A percentile compares a stretch with the other conserved stretches of the same genome.
These are phyloP conservation scores for Bruguiera gymnorhiza DNA, from an alignment of 345 rosid genomes.

Conservation along the genomic window DNA sequence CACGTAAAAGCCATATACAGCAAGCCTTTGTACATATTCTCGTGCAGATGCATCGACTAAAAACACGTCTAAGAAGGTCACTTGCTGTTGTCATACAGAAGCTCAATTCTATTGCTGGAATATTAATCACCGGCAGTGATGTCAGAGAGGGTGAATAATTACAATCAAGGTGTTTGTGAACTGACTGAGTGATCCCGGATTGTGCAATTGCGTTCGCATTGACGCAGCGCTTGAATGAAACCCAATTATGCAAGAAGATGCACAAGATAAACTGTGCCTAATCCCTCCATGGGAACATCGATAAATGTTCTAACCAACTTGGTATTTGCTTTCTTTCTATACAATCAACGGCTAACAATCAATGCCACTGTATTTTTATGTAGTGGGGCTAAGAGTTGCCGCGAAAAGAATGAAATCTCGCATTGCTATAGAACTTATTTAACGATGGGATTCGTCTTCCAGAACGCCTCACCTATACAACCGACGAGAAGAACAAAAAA, in stretches of 20 bases:
- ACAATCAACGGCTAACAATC: constrained; percentile 8
- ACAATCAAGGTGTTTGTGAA: no score
- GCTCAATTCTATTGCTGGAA: no score
- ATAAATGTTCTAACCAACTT: not conserved
- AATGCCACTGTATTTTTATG: not conserved
- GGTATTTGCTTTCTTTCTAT: not conserved
- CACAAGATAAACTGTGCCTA: not conserved
- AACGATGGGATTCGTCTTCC: constrained; percentile 32
- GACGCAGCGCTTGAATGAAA: no score
- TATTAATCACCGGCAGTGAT: no score
- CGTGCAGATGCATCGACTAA: no score
- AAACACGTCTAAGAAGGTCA: no score
- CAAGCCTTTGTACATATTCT: no score
- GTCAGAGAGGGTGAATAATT: no score
- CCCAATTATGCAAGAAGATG: no score
- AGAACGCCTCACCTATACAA: constrained; percentile 62
- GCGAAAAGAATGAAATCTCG: constrained; percentile 9
- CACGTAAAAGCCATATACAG: no score
- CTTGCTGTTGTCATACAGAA: no score
- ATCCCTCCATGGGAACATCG: not conserved
- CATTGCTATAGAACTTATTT: constrained; percentile 10
- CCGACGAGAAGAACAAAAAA: constrained; percentile 8
- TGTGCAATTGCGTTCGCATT: no score
- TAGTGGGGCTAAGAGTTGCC: not conserved
- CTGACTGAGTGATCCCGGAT: not conserved